Evolutionary conservation across 768 basidiomycete genomes (phyloP).

Genomic region (Phlebiopsis flavidoalba): DNA sequence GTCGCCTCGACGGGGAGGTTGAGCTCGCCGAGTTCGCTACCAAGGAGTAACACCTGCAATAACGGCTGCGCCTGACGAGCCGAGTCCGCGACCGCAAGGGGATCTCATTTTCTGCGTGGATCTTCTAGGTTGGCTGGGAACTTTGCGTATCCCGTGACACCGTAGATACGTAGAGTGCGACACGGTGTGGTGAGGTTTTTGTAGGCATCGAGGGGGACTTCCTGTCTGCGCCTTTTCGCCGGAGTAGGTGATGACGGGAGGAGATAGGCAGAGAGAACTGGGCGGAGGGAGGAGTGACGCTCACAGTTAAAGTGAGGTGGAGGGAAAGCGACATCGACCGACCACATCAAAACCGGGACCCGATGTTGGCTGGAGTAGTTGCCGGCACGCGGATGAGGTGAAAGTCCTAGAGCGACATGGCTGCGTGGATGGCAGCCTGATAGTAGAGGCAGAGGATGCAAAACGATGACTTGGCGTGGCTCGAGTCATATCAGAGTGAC

Average conservation of each 20-base stretch:
- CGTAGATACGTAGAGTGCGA: constrained; percentile 20
- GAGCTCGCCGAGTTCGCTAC: constrained; percentile 74
- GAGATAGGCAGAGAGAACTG: constrained; percentile 31
- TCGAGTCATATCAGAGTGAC: constrained; percentile 5
- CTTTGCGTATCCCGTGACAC: constrained; percentile 85
- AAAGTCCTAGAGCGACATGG: constrained; percentile 32
- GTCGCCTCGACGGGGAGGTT: constrained; percentile 59
- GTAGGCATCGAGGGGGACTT: constrained; percentile 92
- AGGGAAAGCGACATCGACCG: constrained; percentile 94
- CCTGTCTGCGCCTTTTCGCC: constrained; percentile 88
- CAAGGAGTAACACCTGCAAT: constrained; percentile 94
- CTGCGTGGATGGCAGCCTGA: neutral
- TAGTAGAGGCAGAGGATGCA: neutral
- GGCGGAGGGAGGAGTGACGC: constrained; percentile 29
- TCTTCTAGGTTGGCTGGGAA: constrained; percentile 75
- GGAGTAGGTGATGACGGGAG: constrained; percentile 67
- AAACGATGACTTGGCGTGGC: neutral
- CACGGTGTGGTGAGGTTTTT: constrained; percentile 82
- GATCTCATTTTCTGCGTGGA: constrained; percentile 87
- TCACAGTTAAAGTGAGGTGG: constrained; percentile 70
- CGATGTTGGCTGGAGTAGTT: constrained; percentile 98
- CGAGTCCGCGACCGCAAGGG: constrained; percentile 97
- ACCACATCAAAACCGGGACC: constrained; percentile 99
- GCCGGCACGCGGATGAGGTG: constrained; percentile 85
- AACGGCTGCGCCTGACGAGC: constrained; percentile 98